Conservation (phyloP, 2,329 filamentous ascomycete genomes). For the Nemania diffusa region DNA sequence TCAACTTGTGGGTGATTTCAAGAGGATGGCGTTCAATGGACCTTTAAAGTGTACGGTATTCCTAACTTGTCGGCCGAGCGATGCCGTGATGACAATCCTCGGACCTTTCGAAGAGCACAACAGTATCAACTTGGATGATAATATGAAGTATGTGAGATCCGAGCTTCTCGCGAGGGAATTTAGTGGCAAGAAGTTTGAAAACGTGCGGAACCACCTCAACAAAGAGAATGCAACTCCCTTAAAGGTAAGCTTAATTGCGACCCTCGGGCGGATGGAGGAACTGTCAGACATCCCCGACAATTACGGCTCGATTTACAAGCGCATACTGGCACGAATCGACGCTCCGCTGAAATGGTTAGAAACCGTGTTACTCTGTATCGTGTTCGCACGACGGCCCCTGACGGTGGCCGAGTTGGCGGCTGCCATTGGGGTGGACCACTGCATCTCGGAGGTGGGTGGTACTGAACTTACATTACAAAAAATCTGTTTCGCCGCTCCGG, state of each 20-base stretch:
- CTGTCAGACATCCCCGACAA: background rate
- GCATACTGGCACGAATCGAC: background rate
- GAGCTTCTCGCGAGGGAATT: background rate
- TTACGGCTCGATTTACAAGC: slow-evolving; percentile 9
- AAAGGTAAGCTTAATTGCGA: background rate
- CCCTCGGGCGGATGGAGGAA: background rate
- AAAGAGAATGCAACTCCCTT: background rate
- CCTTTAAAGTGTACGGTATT: background rate
- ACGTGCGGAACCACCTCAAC: background rate
- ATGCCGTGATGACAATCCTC: background rate
- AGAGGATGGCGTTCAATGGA: background rate
- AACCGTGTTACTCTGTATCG: background rate
- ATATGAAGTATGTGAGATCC: background rate
- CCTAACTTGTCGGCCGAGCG: background rate
- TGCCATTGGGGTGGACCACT: background rate
- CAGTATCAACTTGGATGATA: background rate
- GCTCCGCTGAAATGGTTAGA: background rate
- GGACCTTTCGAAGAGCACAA: background rate
- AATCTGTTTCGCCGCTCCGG: background rate
- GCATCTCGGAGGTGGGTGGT: background rate
- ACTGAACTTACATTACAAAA: background rate
- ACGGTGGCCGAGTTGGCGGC: background rate
- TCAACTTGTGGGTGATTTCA: slow-evolving; percentile 1
- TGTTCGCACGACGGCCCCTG: background rate
- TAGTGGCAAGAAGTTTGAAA: background rate